Conservation (phyloP, 805 yeast genomes). For the Pichia gijzeniarum region DNA sequence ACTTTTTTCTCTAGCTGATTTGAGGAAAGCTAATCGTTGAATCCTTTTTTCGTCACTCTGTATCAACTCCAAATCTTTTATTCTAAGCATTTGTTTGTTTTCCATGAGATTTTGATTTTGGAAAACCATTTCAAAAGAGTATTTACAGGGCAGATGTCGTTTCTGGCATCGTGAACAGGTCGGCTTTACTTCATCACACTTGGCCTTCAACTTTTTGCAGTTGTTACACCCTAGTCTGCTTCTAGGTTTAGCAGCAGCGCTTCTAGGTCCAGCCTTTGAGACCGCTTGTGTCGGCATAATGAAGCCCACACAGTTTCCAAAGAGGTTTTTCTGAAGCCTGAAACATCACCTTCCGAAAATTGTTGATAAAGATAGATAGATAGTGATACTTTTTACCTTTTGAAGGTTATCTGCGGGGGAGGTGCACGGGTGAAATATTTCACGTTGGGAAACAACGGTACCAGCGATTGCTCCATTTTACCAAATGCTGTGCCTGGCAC, state of each 20-base stretch:
- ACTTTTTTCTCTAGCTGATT: background rate
- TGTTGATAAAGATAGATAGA: no score
- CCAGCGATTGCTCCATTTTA: no score
- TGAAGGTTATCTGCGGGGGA: no score
- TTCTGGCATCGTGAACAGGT: constrained; percentile 15
- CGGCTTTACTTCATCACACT: constrained; percentile 22
- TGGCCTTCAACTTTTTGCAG: constrained; percentile 19
- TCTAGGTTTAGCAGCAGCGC: constrained; percentile 1
- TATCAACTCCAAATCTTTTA: constrained; percentile 2
- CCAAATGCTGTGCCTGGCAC: no score
- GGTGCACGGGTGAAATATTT: no score
- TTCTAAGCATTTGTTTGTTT: constrained; percentile 1
- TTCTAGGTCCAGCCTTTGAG: no score
- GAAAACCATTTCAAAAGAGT: constrained; percentile 9
- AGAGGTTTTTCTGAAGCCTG: no score
- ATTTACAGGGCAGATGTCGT: constrained; percentile 4
- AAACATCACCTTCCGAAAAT: no score
- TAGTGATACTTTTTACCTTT: no score
- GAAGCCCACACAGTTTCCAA: no score
- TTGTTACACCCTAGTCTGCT: constrained; percentile 11
- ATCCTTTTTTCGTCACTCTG: background rate
- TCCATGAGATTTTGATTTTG: constrained; percentile 4
- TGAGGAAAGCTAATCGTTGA: background rate
- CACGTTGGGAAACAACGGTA: no score
- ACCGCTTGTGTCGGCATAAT: no score